These are phyloP conservation scores for Kitagawia praeruptora DNA, from an alignment of 129 eudicot genomes.

Conservation along the genomic window DNA sequence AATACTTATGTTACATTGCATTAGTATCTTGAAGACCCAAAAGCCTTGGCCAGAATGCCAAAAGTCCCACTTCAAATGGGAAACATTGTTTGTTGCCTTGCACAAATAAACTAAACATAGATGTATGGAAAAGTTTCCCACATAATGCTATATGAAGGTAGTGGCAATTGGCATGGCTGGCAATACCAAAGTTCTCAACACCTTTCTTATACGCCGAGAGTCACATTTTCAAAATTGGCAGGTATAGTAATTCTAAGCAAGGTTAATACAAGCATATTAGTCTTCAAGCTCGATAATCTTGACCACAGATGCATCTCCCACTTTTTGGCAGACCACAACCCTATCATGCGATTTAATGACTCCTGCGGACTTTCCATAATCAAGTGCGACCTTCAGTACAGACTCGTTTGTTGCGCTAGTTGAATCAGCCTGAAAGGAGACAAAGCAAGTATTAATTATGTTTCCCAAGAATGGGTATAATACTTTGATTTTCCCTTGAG, in stretches of 20 bases:
- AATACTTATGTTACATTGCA: not conserved
- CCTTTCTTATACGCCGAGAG: not conserved
- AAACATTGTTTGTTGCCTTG: not conserved
- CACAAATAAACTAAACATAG: not conserved
- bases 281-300: constrained; percentile 36
- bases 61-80: not conserved
- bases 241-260: not conserved
- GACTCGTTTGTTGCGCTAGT: constrained; percentile 60
- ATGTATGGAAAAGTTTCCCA: not conserved
- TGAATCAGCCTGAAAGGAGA: constrained; percentile 45
- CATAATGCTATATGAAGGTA: not conserved
- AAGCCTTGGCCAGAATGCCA: not conserved
- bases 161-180: not conserved
- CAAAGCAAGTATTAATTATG: not conserved
- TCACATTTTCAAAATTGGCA: not conserved
- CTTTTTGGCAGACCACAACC: constrained; percentile 73
- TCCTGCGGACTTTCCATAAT: constrained; percentile 68
- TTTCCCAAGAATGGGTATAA: not conserved
- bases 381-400: constrained; percentile 57
- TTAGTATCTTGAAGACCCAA: not conserved
- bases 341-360: constrained; percentile 65
- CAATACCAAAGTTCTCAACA: not conserved
- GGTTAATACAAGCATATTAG: not conserved
- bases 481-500: not conserved
- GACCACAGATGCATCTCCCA: constrained; percentile 73